These are phyloP conservation scores for Pulicaria dysenterica DNA, from an alignment of 129 eudicot genomes.

Conservation along the genomic window DNA sequence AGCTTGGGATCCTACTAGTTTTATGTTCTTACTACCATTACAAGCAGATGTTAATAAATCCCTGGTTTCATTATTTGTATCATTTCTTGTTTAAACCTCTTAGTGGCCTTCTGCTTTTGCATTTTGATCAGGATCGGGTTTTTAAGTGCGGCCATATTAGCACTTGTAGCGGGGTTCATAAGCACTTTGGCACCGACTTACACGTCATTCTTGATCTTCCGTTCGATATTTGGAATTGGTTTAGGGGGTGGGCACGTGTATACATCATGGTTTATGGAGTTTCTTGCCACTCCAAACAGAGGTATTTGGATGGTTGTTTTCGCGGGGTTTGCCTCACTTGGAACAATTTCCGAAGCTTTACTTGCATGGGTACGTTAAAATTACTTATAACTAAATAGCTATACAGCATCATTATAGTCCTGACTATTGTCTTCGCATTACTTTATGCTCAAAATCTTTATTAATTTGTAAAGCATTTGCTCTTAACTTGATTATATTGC, in stretches of 20 bases:
- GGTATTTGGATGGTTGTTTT: slow-evolving; percentile 80
- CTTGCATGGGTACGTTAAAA: slow-evolving; percentile 59
- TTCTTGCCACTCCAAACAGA: slow-evolving; percentile 67
- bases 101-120: slow-evolving; percentile 13
- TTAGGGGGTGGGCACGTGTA: slow-evolving; percentile 79
- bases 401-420: neutral
- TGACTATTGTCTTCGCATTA: neutral
- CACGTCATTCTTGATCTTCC: slow-evolving; percentile 48
- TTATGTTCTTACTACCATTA: no score
- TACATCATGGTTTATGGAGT: slow-evolving; percentile 78
- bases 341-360: slow-evolving; percentile 75
- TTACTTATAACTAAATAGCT: neutral
- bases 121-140: slow-evolving; percentile 59
- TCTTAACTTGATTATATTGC: slow-evolving; percentile 23
- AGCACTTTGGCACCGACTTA: slow-evolving; percentile 72
- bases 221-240: slow-evolving; percentile 67
- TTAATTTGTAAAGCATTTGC: no score
- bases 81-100: neutral
- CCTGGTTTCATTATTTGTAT: no score
- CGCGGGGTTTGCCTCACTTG: slow-evolving; percentile 71
- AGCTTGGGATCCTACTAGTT: no score
- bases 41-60: neutral
- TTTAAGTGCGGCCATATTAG: slow-evolving; percentile 58
- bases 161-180: slow-evolving; percentile 53
- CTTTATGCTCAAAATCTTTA: neutral